Evolutionary conservation across 148 eudicot genomes (phyloP).

Genomic region (Rhododendron kiyosumense): DNA sequence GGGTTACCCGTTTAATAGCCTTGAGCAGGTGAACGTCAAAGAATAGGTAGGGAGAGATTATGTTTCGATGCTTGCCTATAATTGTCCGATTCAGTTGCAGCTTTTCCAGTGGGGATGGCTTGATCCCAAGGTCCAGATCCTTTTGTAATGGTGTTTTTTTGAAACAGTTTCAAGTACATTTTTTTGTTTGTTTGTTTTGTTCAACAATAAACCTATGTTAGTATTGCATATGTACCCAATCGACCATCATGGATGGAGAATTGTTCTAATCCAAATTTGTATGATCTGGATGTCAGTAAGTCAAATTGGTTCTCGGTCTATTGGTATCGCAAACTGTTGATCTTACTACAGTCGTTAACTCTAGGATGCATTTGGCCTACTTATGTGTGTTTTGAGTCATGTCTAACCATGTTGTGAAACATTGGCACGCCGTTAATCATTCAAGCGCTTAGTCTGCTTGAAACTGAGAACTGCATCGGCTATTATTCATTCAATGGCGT

Average conservation of each 20-base stretch:
- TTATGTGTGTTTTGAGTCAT: background rate
- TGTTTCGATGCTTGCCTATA: constrained; percentile 22
- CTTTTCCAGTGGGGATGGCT: constrained; percentile 32
- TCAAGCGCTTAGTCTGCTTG: background rate
- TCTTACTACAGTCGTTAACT: background rate
- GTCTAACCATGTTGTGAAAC: background rate
- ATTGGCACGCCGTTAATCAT: background rate
- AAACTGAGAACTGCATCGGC: background rate
- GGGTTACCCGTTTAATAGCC: constrained; percentile 32
- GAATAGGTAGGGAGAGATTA: constrained; percentile 28
- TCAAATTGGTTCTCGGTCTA: background rate
- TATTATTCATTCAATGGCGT: background rate
- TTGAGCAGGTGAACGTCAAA: constrained; percentile 28
- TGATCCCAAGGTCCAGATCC: constrained; percentile 14
- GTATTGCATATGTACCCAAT: too few relatives aligned
- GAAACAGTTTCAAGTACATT: background rate
- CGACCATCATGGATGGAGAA: too few relatives aligned
- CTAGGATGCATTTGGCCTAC: background rate
- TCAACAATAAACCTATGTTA: too few relatives aligned
- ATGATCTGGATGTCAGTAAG: too few relatives aligned
- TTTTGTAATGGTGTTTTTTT: background rate
- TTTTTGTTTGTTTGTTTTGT: too few relatives aligned
- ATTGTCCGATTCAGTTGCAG: constrained; percentile 42
- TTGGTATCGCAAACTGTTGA: background rate
- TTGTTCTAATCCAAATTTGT: too few relatives aligned